These are phyloP conservation scores for Achaetomium macrosporum DNA, from an alignment of 2,329 filamentous ascomycete genomes.

Conservation along the genomic window DNA sequence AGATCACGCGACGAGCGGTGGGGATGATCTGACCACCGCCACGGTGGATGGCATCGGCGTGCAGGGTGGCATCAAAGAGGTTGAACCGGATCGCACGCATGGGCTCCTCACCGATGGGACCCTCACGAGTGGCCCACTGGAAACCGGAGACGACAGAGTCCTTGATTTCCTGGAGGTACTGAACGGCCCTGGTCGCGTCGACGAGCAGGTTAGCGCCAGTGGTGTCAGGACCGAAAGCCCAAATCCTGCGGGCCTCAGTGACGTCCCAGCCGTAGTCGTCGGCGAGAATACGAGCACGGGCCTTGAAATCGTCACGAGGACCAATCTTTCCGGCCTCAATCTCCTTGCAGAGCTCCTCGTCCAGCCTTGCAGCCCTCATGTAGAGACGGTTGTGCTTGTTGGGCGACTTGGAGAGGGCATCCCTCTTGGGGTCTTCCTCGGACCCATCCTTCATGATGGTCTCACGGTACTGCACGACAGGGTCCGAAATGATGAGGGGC, in stretches of 20 bases:
- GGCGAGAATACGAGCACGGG: slow-evolving; percentile 88
- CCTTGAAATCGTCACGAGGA: slow-evolving; percentile 98
- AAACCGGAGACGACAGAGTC: slow-evolving; percentile 99
- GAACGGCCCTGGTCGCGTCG: slow-evolving; percentile 99
- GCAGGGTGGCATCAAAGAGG: slow-evolving; percentile 98
- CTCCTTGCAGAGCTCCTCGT: slow-evolving; percentile 82
- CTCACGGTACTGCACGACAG: slow-evolving; percentile 98
- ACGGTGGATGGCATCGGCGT: slow-evolving; percentile 99
- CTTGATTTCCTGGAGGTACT: slow-evolving; percentile 99
- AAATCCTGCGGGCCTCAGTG: slow-evolving; percentile 99
- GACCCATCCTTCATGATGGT: slow-evolving; percentile 54
- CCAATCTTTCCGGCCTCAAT: slow-evolving; percentile 90
- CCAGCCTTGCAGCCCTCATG: slow-evolving; percentile 83
- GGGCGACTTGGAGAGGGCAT: slow-evolving; percentile 97
- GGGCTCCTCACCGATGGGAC: slow-evolving; percentile 95
- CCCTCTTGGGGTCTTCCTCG: slow-evolving; percentile 73
- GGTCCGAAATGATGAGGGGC: slow-evolving; percentile 94
- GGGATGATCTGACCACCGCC: slow-evolving; percentile 99
- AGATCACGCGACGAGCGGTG: slow-evolving; percentile 94
- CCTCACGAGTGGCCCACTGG: slow-evolving; percentile 98
- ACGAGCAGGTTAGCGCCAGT: slow-evolving; percentile 96
- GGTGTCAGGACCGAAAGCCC: slow-evolving; percentile 98
- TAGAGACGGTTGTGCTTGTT: slow-evolving; percentile 99
- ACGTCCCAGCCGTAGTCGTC: slow-evolving; percentile 99
- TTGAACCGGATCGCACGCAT: slow-evolving; percentile 98